Conservation (phyloP, 1,139 yeast genomes). For the Hyphopichia fennica region DNA sequence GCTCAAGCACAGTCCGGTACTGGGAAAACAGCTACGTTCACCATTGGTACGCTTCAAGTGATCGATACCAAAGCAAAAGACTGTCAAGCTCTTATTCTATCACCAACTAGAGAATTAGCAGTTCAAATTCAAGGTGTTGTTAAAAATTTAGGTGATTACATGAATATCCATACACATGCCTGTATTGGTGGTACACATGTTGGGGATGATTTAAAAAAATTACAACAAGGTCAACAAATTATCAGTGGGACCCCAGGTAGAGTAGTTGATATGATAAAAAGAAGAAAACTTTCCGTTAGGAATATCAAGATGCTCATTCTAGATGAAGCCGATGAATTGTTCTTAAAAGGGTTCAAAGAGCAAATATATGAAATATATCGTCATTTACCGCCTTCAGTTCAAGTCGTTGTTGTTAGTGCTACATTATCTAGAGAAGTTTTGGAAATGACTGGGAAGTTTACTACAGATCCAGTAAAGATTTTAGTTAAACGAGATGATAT, state of each 20-base stretch:
- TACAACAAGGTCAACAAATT: slow-evolving; percentile 82
- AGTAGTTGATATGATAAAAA: slow-evolving; percentile 81
- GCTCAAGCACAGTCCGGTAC: slow-evolving; percentile 99
- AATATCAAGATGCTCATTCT: slow-evolving; percentile 77
- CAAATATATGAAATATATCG: slow-evolving; percentile 89
- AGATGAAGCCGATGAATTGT: slow-evolving; percentile 94
- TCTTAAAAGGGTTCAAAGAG: slow-evolving; percentile 89
- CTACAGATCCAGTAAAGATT: slow-evolving; percentile 87
- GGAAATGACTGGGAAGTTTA: slow-evolving; percentile 82
- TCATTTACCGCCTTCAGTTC: slow-evolving; percentile 74
- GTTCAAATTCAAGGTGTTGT: slow-evolving; percentile 86
- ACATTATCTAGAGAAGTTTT: slow-evolving; percentile 85
- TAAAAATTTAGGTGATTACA: slow-evolving; percentile 79
- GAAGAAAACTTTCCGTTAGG: slow-evolving; percentile 67
- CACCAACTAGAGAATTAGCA: slow-evolving; percentile 97
- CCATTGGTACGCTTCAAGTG: slow-evolving; percentile 86
- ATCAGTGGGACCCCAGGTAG: slow-evolving; percentile 98
- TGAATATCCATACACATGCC: slow-evolving; percentile 83
- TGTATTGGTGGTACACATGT: slow-evolving; percentile 91
- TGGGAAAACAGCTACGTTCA: slow-evolving; percentile 96
- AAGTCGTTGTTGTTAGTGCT: slow-evolving; percentile 93
- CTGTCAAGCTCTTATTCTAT: slow-evolving; percentile 79
- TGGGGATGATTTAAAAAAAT: slow-evolving; percentile 73
- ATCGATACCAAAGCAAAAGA: slow-evolving; percentile 68
- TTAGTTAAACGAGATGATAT: slow-evolving; percentile 89